phyloP scores from a whole-genome alignment of 495 filamentous ascomycete genomes.

The Darksidea phi region DNA sequence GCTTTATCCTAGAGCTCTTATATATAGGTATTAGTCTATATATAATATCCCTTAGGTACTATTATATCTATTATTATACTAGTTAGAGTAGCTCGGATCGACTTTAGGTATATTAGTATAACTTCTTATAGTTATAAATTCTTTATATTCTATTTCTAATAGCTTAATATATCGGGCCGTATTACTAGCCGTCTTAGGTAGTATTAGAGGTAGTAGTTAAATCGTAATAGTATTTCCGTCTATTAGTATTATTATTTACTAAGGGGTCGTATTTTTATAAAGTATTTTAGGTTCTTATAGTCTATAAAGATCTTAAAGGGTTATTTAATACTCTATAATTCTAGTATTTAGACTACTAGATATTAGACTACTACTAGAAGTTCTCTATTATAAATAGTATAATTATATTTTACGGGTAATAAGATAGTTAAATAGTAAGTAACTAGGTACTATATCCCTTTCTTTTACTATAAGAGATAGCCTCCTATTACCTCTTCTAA shows the following conservation, averaged over 20 bases:
- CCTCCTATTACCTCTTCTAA: no score
- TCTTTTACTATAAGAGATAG: no score
- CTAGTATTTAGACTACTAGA: no score
- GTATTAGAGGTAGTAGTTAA: slow-evolving; percentile 4
- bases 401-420: no score
- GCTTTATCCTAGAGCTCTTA: neutral
- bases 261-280: neutral
- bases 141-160: neutral
- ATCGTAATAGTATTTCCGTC: neutral
- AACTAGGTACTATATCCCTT: no score
- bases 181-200: neutral
- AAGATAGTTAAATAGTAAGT: no score
- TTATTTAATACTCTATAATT: no score
- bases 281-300: slow-evolving; percentile 3
- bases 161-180: neutral
- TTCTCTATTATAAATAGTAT: no score
- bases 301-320: no score
- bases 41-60: neutral
- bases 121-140: neutral
- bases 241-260: slow-evolving; percentile 1
- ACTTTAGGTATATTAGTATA: neutral
- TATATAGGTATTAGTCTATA: slow-evolving; percentile 2
- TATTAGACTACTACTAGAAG: no score
- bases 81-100: neutral
- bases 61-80: neutral